These are phyloP conservation scores for Ustilago tritici DNA, from an alignment of 1,284 basidiomycete species.

Conservation along the genomic window DNA sequence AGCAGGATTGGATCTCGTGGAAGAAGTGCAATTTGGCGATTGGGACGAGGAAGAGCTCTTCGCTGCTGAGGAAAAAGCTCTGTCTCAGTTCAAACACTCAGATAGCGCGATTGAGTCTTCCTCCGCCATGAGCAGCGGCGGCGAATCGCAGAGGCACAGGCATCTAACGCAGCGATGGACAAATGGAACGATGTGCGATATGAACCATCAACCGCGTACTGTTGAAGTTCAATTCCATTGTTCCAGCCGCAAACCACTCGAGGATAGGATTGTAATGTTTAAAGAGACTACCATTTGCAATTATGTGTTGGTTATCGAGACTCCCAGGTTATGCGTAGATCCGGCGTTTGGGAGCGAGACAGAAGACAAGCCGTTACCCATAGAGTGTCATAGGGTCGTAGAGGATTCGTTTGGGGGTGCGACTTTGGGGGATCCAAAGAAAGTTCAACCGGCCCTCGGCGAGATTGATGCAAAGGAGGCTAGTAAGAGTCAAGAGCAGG, in stretches of 20 bases:
- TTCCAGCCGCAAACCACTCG: conserved; percentile 34
- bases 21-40: conserved; percentile 60
- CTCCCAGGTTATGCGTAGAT: conserved; percentile 44
- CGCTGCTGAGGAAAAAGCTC: conserved; percentile 40
- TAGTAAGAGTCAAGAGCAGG: too few relatives aligned
- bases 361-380: conserved; percentile 34
- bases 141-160: conserved; percentile 34
- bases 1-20: conserved; percentile 57
- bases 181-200: conserved; percentile 62
- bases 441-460: conserved; percentile 2
- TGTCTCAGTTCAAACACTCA: conserved; percentile 12
- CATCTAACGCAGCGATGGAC: conserved; percentile 62
- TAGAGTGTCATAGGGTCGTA: conserved; percentile 47
- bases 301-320: conserved; percentile 60
- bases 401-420: conserved; percentile 29
- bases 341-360: conserved; percentile 47
- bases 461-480: conserved; percentile 1
- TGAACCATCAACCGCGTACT: conserved; percentile 55
- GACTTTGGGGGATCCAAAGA: conserved; percentile 33
- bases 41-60: conserved; percentile 53
- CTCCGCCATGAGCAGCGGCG: not conserved
- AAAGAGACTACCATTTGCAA: conserved; percentile 67
- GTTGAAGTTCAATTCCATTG: conserved; percentile 65
- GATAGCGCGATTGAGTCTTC: conserved; percentile 6
- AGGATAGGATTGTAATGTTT: conserved; percentile 58